Evolutionary conservation across 1,139 yeast genomes (phyloP).

Genomic region (Oligophagozyma castellii): DNA sequence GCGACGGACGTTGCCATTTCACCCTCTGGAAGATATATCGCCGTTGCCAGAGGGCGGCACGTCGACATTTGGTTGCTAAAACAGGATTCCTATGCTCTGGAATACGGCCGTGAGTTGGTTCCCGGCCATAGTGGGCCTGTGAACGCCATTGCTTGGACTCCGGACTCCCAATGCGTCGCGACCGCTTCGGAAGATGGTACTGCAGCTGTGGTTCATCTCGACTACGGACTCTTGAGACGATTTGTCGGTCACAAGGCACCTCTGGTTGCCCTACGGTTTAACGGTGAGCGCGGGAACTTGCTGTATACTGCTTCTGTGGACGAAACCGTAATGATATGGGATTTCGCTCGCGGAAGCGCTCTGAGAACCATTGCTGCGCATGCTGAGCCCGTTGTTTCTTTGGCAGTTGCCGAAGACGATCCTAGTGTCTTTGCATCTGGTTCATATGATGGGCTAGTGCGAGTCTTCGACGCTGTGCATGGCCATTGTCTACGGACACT

Average conservation of each 20-base stretch:
- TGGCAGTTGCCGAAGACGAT: slow-evolving; percentile 57
- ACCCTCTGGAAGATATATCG: slow-evolving; percentile 51
- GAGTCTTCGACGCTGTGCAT: slow-evolving; percentile 75
- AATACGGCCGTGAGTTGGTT: no score
- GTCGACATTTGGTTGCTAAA: slow-evolving; percentile 36
- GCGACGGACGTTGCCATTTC: slow-evolving; percentile 43
- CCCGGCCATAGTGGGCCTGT: slow-evolving; percentile 20
- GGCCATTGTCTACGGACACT: slow-evolving; percentile 89
- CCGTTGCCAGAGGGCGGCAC: slow-evolving; percentile 36
- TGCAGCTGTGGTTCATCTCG: slow-evolving; percentile 57
- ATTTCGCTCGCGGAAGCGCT: slow-evolving; percentile 54
- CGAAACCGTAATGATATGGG: slow-evolving; percentile 89
- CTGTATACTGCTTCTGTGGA: slow-evolving; percentile 78
- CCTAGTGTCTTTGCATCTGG: slow-evolving; percentile 78
- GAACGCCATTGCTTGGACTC: slow-evolving; percentile 40
- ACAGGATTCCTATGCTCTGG: no score
- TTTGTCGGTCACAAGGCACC: slow-evolving; percentile 78
- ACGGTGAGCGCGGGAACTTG: slow-evolving; percentile 53
- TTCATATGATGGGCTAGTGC: slow-evolving; percentile 76
- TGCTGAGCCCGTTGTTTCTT: slow-evolving; percentile 73
- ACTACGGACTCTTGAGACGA: slow-evolving; percentile 39
- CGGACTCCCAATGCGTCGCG: slow-evolving; percentile 61
- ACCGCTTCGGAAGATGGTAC: slow-evolving; percentile 83
- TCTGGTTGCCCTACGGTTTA: slow-evolving; percentile 61
- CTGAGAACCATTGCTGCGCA: slow-evolving; percentile 83